A percentile compares a stretch with the other conserved stretches of the same genome.
Evolutionary conservation across 2,329 filamentous ascomycete species (phyloP).

Genomic region (Massarina eburnea): DNA sequence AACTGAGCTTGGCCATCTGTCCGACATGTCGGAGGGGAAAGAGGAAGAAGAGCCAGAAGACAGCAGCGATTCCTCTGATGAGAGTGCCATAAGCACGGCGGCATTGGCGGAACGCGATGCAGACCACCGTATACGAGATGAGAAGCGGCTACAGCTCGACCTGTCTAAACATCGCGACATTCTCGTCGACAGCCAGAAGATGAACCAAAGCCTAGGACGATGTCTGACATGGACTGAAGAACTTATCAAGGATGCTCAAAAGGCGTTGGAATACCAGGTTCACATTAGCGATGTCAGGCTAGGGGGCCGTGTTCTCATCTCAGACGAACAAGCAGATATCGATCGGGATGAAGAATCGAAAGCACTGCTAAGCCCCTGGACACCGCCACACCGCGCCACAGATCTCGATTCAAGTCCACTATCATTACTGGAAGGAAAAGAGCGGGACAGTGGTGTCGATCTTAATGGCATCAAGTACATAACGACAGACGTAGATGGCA

Average conservation of each 20-base stretch:
- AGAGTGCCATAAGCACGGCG: constrained; percentile 46
- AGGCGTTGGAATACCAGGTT: constrained; percentile 82
- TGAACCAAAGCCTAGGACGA: constrained; percentile 89
- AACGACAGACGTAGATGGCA: constrained; percentile 11
- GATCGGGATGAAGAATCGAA: constrained; percentile 25
- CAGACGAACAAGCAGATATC: constrained; percentile 60
- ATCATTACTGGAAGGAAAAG: constrained; percentile 22
- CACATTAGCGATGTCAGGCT: constrained; percentile 76
- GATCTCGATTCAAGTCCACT: constrained; percentile 17
- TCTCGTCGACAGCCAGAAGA: constrained; percentile 86
- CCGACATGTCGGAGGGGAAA: constrained; percentile 43
- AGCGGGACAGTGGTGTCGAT: constrained; percentile 43
- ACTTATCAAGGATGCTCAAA: constrained; percentile 84
- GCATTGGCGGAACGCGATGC: constrained; percentile 48
- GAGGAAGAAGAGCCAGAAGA: constrained; percentile 50
- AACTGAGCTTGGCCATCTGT: constrained; percentile 39
- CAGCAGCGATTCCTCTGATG: constrained; percentile 56
- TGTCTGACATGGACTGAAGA: constrained; percentile 89
- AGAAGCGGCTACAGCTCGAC: constrained; percentile 81
- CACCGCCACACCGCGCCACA: constrained; percentile 25
- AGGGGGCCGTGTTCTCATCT: constrained; percentile 74
- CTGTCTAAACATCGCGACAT: constrained; percentile 86
- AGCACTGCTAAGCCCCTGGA: constrained; percentile 42
- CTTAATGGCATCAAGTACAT: constrained; percentile 32
- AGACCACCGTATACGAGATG: constrained; percentile 69